phyloP scores from a whole-genome alignment of 176 grass and related monocot genomes.

The Carex cristatella region DNA sequence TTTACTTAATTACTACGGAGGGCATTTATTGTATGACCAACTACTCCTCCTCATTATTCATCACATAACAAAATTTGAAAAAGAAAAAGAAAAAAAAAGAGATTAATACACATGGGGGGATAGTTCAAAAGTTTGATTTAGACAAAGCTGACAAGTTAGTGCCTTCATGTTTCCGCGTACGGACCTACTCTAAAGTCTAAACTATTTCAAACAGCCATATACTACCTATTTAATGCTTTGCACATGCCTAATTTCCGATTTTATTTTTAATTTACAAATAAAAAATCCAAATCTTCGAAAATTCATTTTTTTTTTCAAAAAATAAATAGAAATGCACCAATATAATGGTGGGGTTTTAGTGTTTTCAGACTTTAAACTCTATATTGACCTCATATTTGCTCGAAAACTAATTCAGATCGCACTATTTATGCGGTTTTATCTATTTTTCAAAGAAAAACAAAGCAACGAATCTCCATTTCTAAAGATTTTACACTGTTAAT shows the following conservation, averaged over 20 bases:
- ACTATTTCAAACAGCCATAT: constrained; percentile 4
- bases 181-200: not conserved
- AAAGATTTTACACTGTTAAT: too few relatives aligned
- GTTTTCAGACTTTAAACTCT: too few relatives aligned
- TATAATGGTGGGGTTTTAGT: too few relatives aligned
- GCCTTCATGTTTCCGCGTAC: not conserved
- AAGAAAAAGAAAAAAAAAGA: not conserved
- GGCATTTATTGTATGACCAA: not conserved
- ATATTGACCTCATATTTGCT: too few relatives aligned
- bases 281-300: too few relatives aligned
- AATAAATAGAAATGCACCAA: too few relatives aligned
- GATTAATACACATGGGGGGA: not conserved
- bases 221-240: not conserved
- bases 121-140: constrained; percentile 2
- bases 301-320: too few relatives aligned
- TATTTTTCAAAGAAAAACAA: too few relatives aligned
- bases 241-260: not conserved
- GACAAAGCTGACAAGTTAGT: constrained; percentile 2
- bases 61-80: not conserved
- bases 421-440: too few relatives aligned
- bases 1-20: not conserved
- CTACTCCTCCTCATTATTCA: not conserved
- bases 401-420: too few relatives aligned
- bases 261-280: too few relatives aligned
- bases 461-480: too few relatives aligned